Base-by-base conservation (phyloP, 345 rosid genomes). In the Dipteronia sinensis region DNA sequence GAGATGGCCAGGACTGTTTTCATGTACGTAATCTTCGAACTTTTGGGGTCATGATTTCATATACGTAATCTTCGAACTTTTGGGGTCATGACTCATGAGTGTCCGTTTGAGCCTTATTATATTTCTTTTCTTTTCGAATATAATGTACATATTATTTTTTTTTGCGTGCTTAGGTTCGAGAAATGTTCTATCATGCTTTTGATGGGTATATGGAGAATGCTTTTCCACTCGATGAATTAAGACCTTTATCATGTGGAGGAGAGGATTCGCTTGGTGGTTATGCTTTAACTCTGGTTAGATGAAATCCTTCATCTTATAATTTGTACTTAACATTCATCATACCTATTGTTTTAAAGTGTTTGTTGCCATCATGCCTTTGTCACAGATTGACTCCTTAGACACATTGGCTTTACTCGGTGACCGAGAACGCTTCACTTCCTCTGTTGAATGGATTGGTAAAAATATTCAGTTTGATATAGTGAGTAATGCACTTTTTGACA, bases 361-460 rank as follows among this genome's bases (percentile, higher is more conserved):
- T 67, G 73, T 56, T 67, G 64, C 47, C 47, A 44, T 62, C 27
- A 2, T 55, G 67, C 27, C 29, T 7, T 76, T 80, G 65, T 74
- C 69, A 71, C 89, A 96, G 99, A 92, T 96, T 73, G 99, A 96
- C 77, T 92, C 99, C 46, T 84, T 96, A 82, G 99, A 94, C 80
- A 94, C 90, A 13, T 80, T 96, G 83, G 99, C 90, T 83, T 86
- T 96, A 76, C 97, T 96, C 25, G 98, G 97, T 65, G 97, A 96
- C 53, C 86, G 80, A 76, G 92, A 91, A 53, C 89, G 71, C 22
- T 94, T 96, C 75, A 73, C 94, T 67, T 78, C 93, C 79, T 90
- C 98, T 66, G 97, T 94, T 76, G 97, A 91, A 81, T 94, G 99
- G 98, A 87, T 96, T 89, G 97, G 94, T 92, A 94, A 92, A 93